Conservation (phyloP, 768 basidiomycete species). For the Rhodotorula graminis region DNA sequence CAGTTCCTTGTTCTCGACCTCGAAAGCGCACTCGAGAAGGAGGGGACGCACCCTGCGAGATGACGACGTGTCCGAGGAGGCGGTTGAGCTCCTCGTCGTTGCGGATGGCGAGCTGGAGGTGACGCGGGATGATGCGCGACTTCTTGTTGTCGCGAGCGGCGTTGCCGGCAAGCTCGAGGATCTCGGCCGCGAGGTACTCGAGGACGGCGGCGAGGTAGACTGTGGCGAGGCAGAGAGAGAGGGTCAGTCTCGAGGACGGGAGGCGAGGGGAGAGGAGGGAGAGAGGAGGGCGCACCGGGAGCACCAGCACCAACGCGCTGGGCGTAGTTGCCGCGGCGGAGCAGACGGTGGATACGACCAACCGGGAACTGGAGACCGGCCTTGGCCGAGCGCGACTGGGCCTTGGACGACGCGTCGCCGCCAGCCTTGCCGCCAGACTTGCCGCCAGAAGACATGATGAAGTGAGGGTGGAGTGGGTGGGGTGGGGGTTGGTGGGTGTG, state of each 20-base stretch:
- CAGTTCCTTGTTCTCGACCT: not conserved
- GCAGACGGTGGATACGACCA: slow-evolving; percentile 75
- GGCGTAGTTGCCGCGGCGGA: slow-evolving; percentile 69
- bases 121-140: slow-evolving; percentile 89
- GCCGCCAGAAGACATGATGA: slow-evolving; percentile 44
- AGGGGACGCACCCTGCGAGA: slow-evolving; percentile 65
- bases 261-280: slow-evolving; percentile 55
- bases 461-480: not conserved
- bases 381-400: slow-evolving; percentile 32
- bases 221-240: slow-evolving; percentile 41
- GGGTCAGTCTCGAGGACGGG: not conserved
- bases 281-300: slow-evolving; percentile 61
- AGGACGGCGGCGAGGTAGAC: slow-evolving; percentile 87
- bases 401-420: slow-evolving; percentile 39
- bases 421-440: slow-evolving; percentile 47
- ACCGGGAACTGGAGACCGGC: slow-evolving; percentile 69
- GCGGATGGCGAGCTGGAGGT: slow-evolving; percentile 84
- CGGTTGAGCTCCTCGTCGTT: slow-evolving; percentile 44
- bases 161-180: slow-evolving; percentile 81
- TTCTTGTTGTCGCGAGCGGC: slow-evolving; percentile 57
- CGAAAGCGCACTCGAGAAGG: not conserved
- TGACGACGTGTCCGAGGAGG: slow-evolving; percentile 77
- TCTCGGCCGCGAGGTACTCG: slow-evolving; percentile 87
- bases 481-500: not conserved
- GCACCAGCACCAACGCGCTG: slow-evolving; percentile 67